Evolutionary conservation across 2,329 filamentous ascomycete genomes (phyloP).

Genomic region (Botrytis sinoallii): DNA sequence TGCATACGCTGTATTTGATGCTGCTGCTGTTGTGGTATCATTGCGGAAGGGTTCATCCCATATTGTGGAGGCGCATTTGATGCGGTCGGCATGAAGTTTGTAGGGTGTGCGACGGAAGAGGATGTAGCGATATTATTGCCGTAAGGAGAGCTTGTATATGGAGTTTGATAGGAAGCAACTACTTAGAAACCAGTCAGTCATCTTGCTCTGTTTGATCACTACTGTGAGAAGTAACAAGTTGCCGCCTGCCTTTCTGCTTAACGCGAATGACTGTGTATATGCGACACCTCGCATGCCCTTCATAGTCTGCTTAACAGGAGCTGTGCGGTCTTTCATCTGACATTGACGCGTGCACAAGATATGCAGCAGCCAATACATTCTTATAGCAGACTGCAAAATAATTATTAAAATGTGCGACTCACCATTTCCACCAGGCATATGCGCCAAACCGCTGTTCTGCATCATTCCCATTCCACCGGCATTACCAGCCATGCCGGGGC

Average conservation of each 20-base stretch:
- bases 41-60: constrained; percentile 45
- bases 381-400: constrained; percentile 2
- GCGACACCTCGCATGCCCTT: constrained; percentile 4
- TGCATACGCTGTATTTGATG: constrained; percentile 36
- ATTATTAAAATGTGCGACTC: constrained; percentile 31
- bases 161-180: constrained; percentile 57
- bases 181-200: constrained; percentile 33
- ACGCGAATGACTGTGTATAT: background rate
- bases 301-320: background rate
- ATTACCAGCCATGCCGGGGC: constrained; percentile 34
- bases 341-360: constrained; percentile 1
- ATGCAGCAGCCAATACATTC: constrained; percentile 10
- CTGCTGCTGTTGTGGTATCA: constrained; percentile 44
- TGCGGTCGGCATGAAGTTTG: constrained; percentile 56
- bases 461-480: constrained; percentile 51
- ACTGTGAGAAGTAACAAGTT: constrained; percentile 21
- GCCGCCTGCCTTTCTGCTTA: constrained; percentile 5
- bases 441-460: constrained; percentile 45
- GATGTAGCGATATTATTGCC: constrained; percentile 39
- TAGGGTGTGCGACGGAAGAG: constrained; percentile 46
- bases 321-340: background rate
- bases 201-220: constrained; percentile 22
- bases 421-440: constrained; percentile 36
- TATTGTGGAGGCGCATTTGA: constrained; percentile 42
- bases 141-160: constrained; percentile 57